Base-by-base conservation (phyloP, 768 basidiomycete species). In the Lentinula guzmanii region DNA sequence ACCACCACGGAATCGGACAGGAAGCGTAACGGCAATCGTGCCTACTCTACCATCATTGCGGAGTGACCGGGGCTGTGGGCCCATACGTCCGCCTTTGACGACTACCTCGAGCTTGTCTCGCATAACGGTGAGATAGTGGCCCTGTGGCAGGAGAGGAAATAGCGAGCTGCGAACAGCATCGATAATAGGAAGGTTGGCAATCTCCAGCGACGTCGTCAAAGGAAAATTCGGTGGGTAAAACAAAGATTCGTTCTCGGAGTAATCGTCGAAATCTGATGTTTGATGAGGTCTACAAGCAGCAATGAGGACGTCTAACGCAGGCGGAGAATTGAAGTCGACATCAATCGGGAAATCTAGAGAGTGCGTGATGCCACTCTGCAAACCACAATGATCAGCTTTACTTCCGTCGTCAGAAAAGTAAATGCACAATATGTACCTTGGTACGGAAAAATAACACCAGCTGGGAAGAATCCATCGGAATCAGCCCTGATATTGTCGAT, bases 301-400 rank as follows among this genome's bases (percentile, higher is more conserved):
- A 65, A 92, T 82, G 67, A 93, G 80, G 54, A 90, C 88, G 65
- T 91, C 89, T 61, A 92, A 80, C 15, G 91, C 85, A 1, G 90
- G 89, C 15, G 90, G 89, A 15, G 85, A 81, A 69, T 84, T 85
- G 66, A 87, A 84, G 64, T 86, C 86, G 50, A 89, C 80, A 66
- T 92, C 87, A 62, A 93, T 83, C 4, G 91, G 91, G 68, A 92
- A 92, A 69, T 91, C 89, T 21, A 93, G 79, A 8, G 89, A 87
- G 69, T 93, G 89, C 0, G 88, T 86, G 63, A 90, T 87, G 35
- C 87, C 90, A 63, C 85, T 86, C 90, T 93, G 63, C 52, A 6
- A 41, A 34, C 55, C 34, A 58, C 34, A 33, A 11, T 61, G 31
- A 52, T 41, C 58, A 69, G 52, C 63, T 59, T 35, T 18, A 28